These are phyloP conservation scores for Colletotrichum zoysiae DNA, from an alignment of 2,329 filamentous ascomycete genomes.

Conservation along the genomic window DNA sequence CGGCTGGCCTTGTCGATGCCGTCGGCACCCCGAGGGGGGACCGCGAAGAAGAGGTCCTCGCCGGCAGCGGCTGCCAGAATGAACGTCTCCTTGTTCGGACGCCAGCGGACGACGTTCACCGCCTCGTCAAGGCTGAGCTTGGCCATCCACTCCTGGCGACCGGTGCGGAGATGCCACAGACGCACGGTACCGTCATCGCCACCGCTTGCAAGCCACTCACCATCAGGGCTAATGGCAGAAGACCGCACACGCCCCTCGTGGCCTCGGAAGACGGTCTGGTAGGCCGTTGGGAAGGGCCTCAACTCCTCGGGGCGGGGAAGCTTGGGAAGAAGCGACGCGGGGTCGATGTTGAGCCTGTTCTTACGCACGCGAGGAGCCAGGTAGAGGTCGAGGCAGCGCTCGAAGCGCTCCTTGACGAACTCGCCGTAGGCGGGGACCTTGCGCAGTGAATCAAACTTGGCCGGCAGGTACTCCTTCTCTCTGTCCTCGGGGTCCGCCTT, in stretches of 20 bases:
- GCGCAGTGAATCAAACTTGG: constrained; percentile 84
- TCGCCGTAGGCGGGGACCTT: constrained; percentile 91
- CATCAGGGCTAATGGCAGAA: constrained; percentile 86
- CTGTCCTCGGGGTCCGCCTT: constrained; percentile 89
- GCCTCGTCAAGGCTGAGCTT: constrained; percentile 82
- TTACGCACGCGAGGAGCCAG: constrained; percentile 91
- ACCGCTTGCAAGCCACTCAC: constrained; percentile 88
- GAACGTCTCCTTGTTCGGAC: constrained; percentile 83
- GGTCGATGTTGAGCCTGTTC: constrained; percentile 97
- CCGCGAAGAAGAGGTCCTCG: constrained; percentile 86
- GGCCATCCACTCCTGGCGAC: constrained; percentile 87
- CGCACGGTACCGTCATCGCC: constrained; percentile 94
- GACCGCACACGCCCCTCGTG: constrained; percentile 91
- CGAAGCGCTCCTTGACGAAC: constrained; percentile 96
- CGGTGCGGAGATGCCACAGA: constrained; percentile 89
- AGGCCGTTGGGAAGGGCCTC: constrained; percentile 93
- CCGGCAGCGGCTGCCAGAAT: constrained; percentile 87
- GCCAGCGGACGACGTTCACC: constrained; percentile 90
- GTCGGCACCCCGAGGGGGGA: constrained; percentile 80
- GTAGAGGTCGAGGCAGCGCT: constrained; percentile 94
- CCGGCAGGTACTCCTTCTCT: constrained; percentile 88
- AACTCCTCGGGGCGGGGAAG: constrained; percentile 93
- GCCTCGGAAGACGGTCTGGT: constrained; percentile 87
- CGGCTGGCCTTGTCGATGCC: constrained; percentile 80
- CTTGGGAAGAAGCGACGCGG: constrained; percentile 91